Evolutionary conservation across 129 eudicot species (phyloP).

Genomic region (carrot (Daucus carota)): DH1_v3.0 NC_030385.2:9284001-9284500

Average conservation of each 20-base stretch:
- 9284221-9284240: slow-evolving; percentile 86
- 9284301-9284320: slow-evolving; percentile 63
- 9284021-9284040: background rate
- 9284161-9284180: slow-evolving; percentile 85
- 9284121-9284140: background rate
- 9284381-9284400: slow-evolving; percentile 25
- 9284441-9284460: slow-evolving; percentile 65
- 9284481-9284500: slow-evolving; percentile 9
- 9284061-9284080: background rate
- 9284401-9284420: slow-evolving; percentile 50
- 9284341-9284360: slow-evolving; percentile 22
- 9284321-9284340: slow-evolving; percentile 55
- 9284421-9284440: slow-evolving; percentile 71
- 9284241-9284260: slow-evolving; percentile 90
- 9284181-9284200: slow-evolving; percentile 99
- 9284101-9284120: background rate
- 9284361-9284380: slow-evolving; percentile 46
- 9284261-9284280: slow-evolving; percentile 71
- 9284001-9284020: background rate
- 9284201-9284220: slow-evolving; percentile 80
- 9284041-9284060: background rate
- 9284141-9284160: background rate
- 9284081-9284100: background rate
- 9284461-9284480: slow-evolving; percentile 39
- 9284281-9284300: slow-evolving; percentile 53